Percentiles rank a stretch among this genome's conserved stretches.
These are phyloP conservation scores for Boletus subcaerulescens DNA, from an alignment of 768 basidiomycete species.

Conservation along the genomic window DNA sequence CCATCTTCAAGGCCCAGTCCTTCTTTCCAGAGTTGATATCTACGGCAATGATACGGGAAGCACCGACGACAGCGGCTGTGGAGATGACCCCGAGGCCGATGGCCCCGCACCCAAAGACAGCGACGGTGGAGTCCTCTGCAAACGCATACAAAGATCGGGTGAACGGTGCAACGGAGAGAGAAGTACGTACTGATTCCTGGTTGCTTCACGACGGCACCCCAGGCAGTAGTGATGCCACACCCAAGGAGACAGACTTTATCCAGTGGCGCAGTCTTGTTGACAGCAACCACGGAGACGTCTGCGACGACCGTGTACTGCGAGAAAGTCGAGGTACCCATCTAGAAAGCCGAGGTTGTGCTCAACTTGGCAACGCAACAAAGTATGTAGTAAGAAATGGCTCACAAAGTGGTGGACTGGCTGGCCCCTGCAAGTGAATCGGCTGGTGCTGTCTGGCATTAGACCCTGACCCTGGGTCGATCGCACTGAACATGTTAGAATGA, in stretches of 20 bases:
- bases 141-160: neutral
- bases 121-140: slow-evolving; percentile 80
- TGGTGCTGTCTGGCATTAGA: slow-evolving; percentile 87
- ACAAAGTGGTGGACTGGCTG: slow-evolving; percentile 90
- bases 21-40: slow-evolving; percentile 88
- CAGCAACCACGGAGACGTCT: slow-evolving; percentile 93
- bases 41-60: slow-evolving; percentile 86
- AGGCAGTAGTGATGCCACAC: slow-evolving; percentile 97
- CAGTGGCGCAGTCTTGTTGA: slow-evolving; percentile 81
- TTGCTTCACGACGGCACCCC: slow-evolving; percentile 93
- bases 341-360: neutral
- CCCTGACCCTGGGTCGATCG: slow-evolving; percentile 93
- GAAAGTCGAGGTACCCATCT: slow-evolving; percentile 99
- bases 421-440: slow-evolving; percentile 88
- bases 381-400: slow-evolving; percentile 32
- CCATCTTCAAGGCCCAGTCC: slow-evolving; percentile 87
- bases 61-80: slow-evolving; percentile 73
- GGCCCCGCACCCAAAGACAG: slow-evolving; percentile 94
- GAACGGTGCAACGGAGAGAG: neutral
- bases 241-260: slow-evolving; percentile 97
- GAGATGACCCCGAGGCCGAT: slow-evolving; percentile 93
- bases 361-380: neutral
- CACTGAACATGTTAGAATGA: slow-evolving; percentile 44
- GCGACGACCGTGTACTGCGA: slow-evolving; percentile 99
- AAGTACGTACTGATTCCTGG: slow-evolving; percentile 67